Conservation (phyloP, 768 basidiomycete genomes). For the Pholiota microspora region DNA sequence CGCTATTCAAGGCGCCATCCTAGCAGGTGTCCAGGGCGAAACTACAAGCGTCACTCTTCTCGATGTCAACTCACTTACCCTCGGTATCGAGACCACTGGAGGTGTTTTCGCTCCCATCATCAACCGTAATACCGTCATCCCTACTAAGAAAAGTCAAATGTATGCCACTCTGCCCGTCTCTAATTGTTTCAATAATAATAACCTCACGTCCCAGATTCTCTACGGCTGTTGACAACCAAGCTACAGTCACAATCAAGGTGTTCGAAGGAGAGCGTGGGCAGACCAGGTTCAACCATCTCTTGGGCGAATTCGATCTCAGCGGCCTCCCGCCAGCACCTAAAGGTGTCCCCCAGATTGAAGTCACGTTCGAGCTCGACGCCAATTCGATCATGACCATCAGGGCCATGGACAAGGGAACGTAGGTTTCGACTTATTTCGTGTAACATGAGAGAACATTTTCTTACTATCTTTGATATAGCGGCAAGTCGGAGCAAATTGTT, state of each 20-base stretch:
- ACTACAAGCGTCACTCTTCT: conserved; percentile 47
- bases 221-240: conserved; percentile 88
- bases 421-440: conserved; percentile 48
- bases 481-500: conserved; percentile 77
- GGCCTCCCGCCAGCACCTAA: conserved; percentile 87
- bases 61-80: conserved; percentile 54
- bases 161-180: conserved; percentile 15
- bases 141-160: conserved; percentile 50
- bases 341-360: conserved; percentile 89
- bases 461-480: conserved; percentile 29
- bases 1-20: conserved; percentile 65
- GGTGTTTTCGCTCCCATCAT: conserved; percentile 58
- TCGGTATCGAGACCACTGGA: conserved; percentile 66
- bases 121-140: conserved; percentile 46
- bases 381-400: conserved; percentile 84
- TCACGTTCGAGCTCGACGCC: conserved; percentile 88
- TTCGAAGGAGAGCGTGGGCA: conserved; percentile 87
- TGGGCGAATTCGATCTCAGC: conserved; percentile 90
- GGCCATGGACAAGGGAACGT: conserved; percentile 80
- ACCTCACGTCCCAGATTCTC: conserved; percentile 53
- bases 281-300: conserved; percentile 88
- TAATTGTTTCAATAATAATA: neutral
- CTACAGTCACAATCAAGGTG: conserved; percentile 85
- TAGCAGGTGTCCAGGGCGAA: conserved; percentile 58
- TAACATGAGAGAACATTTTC: neutral